These are phyloP conservation scores for Endothia cerciana DNA, from an alignment of 2,329 filamentous ascomycete genomes.

Conservation along the genomic window DNA sequence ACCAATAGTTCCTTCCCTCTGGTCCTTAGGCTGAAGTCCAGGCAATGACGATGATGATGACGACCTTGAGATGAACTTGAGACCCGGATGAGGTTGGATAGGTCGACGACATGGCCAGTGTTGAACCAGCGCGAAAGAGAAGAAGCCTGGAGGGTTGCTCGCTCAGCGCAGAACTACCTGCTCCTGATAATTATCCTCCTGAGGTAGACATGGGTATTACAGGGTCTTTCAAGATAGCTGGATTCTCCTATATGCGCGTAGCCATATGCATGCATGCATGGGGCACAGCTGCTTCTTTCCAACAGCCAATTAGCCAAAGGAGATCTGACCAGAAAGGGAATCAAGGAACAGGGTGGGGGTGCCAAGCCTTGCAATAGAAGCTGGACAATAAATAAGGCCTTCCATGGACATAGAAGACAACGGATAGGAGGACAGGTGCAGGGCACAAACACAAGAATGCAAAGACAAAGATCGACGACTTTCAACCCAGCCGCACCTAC, in stretches of 20 bases:
- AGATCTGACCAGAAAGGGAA: conserved; percentile 2
- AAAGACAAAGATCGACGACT: conserved; percentile 10
- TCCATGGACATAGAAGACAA: conserved; percentile 1
- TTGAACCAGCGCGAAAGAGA: conserved; percentile 10
- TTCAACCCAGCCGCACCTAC: conserved; percentile 3
- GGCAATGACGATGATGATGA: conserved; percentile 18
- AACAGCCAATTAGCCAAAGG: neutral
- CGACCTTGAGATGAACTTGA: conserved; percentile 8
- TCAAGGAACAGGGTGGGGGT: conserved; percentile 12
- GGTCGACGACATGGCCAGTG: conserved; percentile 3
- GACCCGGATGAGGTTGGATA: conserved; percentile 2
- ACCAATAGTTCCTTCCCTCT: conserved; percentile 14
- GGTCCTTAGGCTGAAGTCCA: conserved; percentile 1
- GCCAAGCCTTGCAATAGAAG: conserved; percentile 1
- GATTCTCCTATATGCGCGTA: conserved; percentile 9
- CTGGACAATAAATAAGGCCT: conserved; percentile 10
- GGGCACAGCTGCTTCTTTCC: neutral
- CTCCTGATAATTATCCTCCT: neutral
- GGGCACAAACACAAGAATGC: neutral
- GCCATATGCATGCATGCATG: conserved; percentile 1
- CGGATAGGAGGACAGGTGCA: conserved; percentile 7
- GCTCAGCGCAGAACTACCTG: neutral
- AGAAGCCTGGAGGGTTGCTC: neutral
- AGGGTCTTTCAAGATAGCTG: neutral
- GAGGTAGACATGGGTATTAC: neutral